Percentiles rank a stretch among this genome's conserved stretches.
phyloP scores from a whole-genome alignment of 768 basidiomycete species.

The Leccinum truebloodii region DNA sequence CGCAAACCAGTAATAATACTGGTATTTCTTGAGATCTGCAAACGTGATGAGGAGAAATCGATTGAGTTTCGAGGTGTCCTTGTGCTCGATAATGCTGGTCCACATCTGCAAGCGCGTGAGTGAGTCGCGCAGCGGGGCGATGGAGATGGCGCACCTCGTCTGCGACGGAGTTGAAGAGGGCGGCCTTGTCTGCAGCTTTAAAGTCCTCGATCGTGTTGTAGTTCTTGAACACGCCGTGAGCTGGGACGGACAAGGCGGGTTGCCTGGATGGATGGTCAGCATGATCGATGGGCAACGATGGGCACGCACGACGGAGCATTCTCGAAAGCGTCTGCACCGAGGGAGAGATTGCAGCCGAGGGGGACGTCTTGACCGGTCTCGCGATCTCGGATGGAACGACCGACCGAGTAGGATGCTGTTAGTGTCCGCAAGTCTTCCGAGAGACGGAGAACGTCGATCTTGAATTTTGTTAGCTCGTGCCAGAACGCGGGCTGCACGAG shows the following conservation, averaged over 20 bases:
- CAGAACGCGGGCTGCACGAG: conserved; percentile 90
- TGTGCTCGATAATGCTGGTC: conserved; percentile 54
- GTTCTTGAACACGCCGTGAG: conserved; percentile 80
- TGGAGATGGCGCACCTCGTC: conserved; percentile 51
- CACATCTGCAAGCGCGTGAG: conserved; percentile 56
- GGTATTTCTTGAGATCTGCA: conserved; percentile 98
- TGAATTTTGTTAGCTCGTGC: conserved; percentile 85
- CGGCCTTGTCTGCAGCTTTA: conserved; percentile 83
- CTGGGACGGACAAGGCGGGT: conserved; percentile 49
- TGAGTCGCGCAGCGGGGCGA: background rate
- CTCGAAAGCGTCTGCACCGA: conserved; percentile 68
- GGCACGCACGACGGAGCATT: conserved; percentile 44
- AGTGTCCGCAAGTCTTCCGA: conserved; percentile 71
- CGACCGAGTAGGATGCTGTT: conserved; percentile 67
- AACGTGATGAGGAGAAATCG: conserved; percentile 90
- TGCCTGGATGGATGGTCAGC: conserved; percentile 34
- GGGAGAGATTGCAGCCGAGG: conserved; percentile 63
- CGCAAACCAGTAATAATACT: conserved; percentile 97
- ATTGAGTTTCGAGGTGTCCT: conserved; percentile 58
- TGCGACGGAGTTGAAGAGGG: conserved; percentile 74
- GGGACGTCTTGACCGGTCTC: conserved; percentile 74
- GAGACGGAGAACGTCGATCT: conserved; percentile 87
- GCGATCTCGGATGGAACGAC: conserved; percentile 71
- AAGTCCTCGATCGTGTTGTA: conserved; percentile 98
- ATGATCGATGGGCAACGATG: conserved; percentile 9